Base-by-base conservation (phyloP, 352 stramenopile genomes). In the Globisporangium splendens region DNA sequence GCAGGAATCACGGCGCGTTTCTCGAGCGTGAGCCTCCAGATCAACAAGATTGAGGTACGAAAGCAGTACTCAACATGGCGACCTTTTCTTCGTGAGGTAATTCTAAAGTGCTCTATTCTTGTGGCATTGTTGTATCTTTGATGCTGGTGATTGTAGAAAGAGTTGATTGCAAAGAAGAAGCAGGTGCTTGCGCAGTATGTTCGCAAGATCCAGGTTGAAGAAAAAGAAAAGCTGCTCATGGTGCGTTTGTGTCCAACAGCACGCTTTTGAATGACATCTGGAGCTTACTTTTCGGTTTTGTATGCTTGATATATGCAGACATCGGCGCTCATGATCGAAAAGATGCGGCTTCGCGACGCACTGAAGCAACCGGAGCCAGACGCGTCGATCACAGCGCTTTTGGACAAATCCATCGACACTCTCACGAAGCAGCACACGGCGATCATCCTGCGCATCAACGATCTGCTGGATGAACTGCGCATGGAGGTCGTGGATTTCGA, bases 151-250 rank as follows among this genome's bases (percentile, higher is more conserved):
- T 43, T 13, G 0, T 48, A 77, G 69, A 24, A 62, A 46, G 20
- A 50, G 41, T 51, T 86, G 17, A 55, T 72, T 5, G 51, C 65
- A 13, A 79, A 72, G 38, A 49, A 85, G 35, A 68, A 70, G 49
- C 28, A 62, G 14, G 28, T 56, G 28, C 63, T 92, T 17, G 81
- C 83, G 18, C 58, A 85, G 33, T 67, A 77, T 50, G 57, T 95
- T n/a, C 86, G 86, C 56, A 84, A 84, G 50, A 50, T 95, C 22
- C 86, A 95, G 47, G 1, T 72, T 24, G 66, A 92, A 56, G 86
- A 95, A 49, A 93, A 93, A 53, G 83, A 93, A 24, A 95, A 95
- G 46, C 67, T 95, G 33, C 63, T 95, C 22, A 50, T 93, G 49
- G 81, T 91, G 67, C 13, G 24, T 41, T 7, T 58, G 15, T 0